Evolutionary conservation across 495 filamentous ascomycete genomes (phyloP), one percentile per base, ranked within the genome.

Genomic region (Mytilinidion resinicola): DNA sequence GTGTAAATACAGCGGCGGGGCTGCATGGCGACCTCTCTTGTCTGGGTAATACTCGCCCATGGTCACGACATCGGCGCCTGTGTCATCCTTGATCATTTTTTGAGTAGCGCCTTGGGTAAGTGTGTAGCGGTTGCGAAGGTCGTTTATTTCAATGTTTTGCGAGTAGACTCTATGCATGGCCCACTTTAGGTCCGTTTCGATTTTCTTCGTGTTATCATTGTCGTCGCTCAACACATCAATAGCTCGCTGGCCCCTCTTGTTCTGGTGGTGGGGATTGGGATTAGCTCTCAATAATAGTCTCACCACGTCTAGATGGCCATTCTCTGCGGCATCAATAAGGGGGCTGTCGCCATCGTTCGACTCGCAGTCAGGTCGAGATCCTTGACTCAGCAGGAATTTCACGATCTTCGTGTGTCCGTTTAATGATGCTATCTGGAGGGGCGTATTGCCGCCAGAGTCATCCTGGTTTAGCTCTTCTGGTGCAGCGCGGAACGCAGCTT

Each of bases 61-160:
- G 41, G 93, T 96, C 19, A 92, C 96, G 80, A 98, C 91, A 95
- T 98, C 93, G 80, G 93, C 92, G 85, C 93, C 93, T 86, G 93
- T 96, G 69, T 96, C 89, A 78, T 97, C 91, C 88, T 96, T 96
- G 66, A 98, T 98, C 93, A 91, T 95, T 81, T 95, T 95, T 80
- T 98, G 93, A 61, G 91, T 95, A 66, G 89, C 86, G 63, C 93
- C 92, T 81, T 95, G 96, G 61, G 93, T 98, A 76, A 98, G 81
- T 72, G 91, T 89, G 70, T 98, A 98, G 64, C 91, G 88, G 71
- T 98, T 98, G 67, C 92, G 89, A 64, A 97, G 74, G 70, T 96
- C 91, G 76, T 98, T 98, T 73, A 98, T 90, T 73, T 96, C 93
- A 69, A 98, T 95, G 68, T 97, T 92, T 71, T 90, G n/a, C n/a